Conservation (phyloP, 805 yeast species). For the Spathaspora sp. region DNA sequence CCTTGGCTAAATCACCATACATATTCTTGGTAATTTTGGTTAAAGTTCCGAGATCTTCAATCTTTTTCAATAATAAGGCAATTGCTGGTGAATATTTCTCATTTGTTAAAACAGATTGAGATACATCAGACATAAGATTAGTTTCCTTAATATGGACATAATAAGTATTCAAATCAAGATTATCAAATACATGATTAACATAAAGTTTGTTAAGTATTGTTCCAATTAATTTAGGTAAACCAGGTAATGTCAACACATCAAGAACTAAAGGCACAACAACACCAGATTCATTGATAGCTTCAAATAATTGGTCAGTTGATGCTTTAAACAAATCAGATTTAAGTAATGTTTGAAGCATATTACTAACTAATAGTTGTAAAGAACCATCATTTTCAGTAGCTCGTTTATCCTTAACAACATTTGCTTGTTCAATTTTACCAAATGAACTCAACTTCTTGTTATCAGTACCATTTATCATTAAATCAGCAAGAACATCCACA, state of each 20-base stretch:
- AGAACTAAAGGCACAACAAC: conserved; percentile 24
- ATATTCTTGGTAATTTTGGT: conserved; percentile 25
- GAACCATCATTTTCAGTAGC: conserved; percentile 23
- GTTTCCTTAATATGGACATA: conserved; percentile 20
- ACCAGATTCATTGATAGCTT: conserved; percentile 29
- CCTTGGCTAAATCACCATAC: conserved; percentile 19
- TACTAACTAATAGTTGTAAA: conserved; percentile 27
- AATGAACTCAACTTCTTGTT: conserved; percentile 2
- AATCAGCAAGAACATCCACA: conserved; percentile 26
- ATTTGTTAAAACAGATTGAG: conserved; percentile 24
- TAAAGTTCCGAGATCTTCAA: conserved; percentile 29
- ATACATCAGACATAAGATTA: conserved; percentile 16
- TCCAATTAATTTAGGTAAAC: conserved; percentile 16
- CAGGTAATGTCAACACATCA: conserved; percentile 15
- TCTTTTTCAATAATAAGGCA: conserved; percentile 25
- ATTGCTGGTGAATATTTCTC: conserved; percentile 29
- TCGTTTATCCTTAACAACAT: neutral
- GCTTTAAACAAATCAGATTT: conserved; percentile 16
- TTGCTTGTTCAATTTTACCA: neutral
- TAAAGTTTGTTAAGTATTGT: conserved; percentile 21
- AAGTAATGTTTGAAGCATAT: conserved; percentile 22
- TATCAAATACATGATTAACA: conserved; percentile 28
- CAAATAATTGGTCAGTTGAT: conserved; percentile 20
- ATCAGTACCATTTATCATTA: conserved; percentile 23
- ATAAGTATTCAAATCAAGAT: conserved; percentile 22